phyloP scores from a whole-genome alignment of 2,329 filamentous ascomycete species.

The Penicillium olsonii region DNA sequence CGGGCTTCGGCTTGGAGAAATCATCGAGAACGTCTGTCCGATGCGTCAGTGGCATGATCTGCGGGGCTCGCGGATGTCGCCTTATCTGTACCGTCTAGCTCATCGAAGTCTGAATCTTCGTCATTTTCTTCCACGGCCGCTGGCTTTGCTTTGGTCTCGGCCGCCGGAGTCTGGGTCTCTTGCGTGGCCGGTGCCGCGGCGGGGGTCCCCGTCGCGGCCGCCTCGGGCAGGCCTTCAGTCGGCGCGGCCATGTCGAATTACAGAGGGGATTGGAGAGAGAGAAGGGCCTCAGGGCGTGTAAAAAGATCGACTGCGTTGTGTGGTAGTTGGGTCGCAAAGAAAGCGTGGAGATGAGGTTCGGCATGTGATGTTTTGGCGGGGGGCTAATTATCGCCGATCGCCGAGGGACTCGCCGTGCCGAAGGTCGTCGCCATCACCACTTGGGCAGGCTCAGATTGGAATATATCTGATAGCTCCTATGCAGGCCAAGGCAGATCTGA shows the following conservation, averaged over 20 bases:
- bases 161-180: not conserved
- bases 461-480: too few species aligned
- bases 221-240: not conserved
- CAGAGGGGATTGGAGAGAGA: not conserved
- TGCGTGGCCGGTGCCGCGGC: not conserved
- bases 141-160: constrained; percentile 1
- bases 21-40: constrained; percentile 83
- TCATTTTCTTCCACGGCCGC: constrained; percentile 54
- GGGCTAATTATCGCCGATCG: constrained; percentile 28
- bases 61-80: not conserved
- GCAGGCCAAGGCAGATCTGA: not conserved
- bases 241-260: constrained; percentile 1
- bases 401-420: constrained; percentile 14
- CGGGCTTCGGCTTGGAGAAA: constrained; percentile 66
- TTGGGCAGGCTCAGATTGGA: too few species aligned
- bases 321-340: constrained; percentile 1
- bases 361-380: constrained; percentile 32
- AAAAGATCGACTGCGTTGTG: not conserved
- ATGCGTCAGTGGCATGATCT: constrained; percentile 1
- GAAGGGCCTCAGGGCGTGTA: not conserved
- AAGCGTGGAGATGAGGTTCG: constrained; percentile 9
- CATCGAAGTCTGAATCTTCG: constrained; percentile 91
- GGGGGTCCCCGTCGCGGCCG: constrained; percentile 1
- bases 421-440: not conserved
- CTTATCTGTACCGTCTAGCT: constrained; percentile 71